phyloP scores from a whole-genome alignment of 176 grass and related monocot genomes.

The Rhynchospora tenuis region DNA sequence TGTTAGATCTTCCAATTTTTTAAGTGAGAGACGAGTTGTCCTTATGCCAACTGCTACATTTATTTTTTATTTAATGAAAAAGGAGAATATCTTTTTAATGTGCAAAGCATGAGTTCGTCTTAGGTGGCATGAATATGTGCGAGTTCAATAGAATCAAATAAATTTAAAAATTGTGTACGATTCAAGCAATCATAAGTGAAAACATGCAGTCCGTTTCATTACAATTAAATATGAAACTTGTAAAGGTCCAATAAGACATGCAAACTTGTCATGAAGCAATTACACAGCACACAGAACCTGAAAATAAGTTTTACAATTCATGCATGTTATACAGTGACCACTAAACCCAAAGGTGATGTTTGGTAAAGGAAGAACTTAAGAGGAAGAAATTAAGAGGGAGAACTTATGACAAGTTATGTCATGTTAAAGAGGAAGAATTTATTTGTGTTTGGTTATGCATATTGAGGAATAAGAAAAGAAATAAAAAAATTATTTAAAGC shows the following conservation, averaged over 20 bases:
- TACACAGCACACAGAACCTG: not conserved
- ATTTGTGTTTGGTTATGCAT: no score
- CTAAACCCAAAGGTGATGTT: not conserved
- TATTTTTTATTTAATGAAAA: not conserved
- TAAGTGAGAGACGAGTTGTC: not conserved
- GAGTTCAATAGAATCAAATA: not conserved
- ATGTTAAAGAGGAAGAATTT: no score
- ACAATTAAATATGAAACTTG: no score
- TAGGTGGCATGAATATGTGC: not conserved
- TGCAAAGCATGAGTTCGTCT: not conserved
- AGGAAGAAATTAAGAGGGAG: no score
- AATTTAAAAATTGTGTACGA: not conserved
- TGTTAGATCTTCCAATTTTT: not conserved
- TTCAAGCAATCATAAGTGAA: not conserved
- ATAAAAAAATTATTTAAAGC: no score
- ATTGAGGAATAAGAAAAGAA: no score
- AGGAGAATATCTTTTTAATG: not conserved
- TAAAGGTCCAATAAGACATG: not conserved
- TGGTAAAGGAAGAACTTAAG: no score
- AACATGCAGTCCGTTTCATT: not conserved
- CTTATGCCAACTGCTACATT: not conserved
- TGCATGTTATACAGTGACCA: not conserved
- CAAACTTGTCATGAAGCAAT: not conserved
- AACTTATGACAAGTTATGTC: no score
- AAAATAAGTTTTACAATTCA: not conserved